A percentile compares a stretch with the other conserved stretches of the same genome.
These are phyloP conservation scores for Geotrichum carabidarum DNA, from an alignment of 1,139 yeast species.

Conservation along the genomic window DNA sequence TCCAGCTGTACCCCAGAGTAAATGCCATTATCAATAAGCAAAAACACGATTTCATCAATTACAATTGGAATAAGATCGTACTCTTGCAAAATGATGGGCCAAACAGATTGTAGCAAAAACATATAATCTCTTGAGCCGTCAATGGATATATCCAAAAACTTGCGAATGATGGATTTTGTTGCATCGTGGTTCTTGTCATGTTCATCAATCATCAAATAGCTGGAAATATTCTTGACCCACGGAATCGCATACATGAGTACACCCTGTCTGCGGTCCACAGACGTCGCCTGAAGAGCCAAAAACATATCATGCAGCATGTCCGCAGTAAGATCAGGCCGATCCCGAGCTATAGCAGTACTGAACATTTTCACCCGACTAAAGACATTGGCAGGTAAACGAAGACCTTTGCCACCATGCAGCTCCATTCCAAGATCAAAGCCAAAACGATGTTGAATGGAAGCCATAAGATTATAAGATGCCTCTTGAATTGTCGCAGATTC, in stretches of 20 bases:
- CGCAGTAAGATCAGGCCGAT: constrained; percentile 58
- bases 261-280: constrained; percentile 39
- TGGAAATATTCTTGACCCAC: constrained; percentile 70
- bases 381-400: constrained; percentile 70
- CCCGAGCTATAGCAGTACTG: constrained; percentile 52
- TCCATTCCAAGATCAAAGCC: constrained; percentile 51
- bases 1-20: constrained; percentile 22
- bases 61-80: constrained; percentile 10
- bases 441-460: constrained; percentile 58
- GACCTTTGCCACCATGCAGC: constrained; percentile 53
- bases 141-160: constrained; percentile 56
- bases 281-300: constrained; percentile 47
- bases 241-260: constrained; percentile 60
- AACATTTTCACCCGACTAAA: constrained; percentile 58
- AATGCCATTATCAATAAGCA: constrained; percentile 12
- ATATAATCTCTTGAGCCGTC: constrained; percentile 41
- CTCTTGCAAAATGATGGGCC: constrained; percentile 46
- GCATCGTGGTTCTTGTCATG: constrained; percentile 52
- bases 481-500: constrained; percentile 55
- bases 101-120: constrained; percentile 56
- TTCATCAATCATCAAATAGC: constrained; percentile 39
- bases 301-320: constrained; percentile 60
- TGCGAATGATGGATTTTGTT: constrained; percentile 57
- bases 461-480: constrained; percentile 60
- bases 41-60: constrained; percentile 14